Evolutionary conservation across 768 basidiomycete genomes (phyloP), one percentile per base, ranked within the genome.

Genomic region (Mycena chlorophos): DNA sequence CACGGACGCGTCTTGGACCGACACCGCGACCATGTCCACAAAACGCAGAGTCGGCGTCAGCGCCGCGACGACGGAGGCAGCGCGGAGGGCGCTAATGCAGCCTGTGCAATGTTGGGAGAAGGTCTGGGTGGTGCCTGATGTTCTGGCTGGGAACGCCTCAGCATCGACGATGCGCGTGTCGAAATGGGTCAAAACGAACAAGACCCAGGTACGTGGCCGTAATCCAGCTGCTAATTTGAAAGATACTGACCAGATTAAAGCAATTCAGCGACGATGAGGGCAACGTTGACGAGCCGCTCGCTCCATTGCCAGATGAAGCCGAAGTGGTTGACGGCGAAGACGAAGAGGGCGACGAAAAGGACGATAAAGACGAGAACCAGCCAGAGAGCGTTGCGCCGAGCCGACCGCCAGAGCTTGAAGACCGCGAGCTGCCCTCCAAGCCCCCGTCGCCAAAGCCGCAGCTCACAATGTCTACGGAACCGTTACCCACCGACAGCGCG

Each of bases 251-350:
- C 26, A 43, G 14, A 5, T 8, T 22, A 22, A 26, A 94, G 91
- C 88, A 91, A 79, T 94, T 93, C 64, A 91, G 88, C 65, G 91
- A 93, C 65, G 89, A 92, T 55, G 91, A 93, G 65, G 88, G 82
- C 49, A 87, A 85, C 58, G 82, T 75, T 0, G 89, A 93, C 62
- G 88, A 89, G 63, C 89, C 90, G 14, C 77, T 93, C 23, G 91
- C 84, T 1, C 91, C 91, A 17, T 75, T 93, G 39, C 91, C 89
- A 4, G 81, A 83, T 53, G 90, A 91, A 61, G 82, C 85, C 23
- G 90, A 92, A 67, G 82, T 82, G 6, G 84, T 82, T 0, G 91
- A 91, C 29, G 82, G 76, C n/a, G 81, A 85, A 54, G 78, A 78
- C 4, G 77, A 79, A 43, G 81, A 81, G 42, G 85, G 88, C 49